These are phyloP conservation scores for Nicotiana knightiana DNA, from an alignment of 257 asterid genomes.

Conservation along the genomic window DNA sequence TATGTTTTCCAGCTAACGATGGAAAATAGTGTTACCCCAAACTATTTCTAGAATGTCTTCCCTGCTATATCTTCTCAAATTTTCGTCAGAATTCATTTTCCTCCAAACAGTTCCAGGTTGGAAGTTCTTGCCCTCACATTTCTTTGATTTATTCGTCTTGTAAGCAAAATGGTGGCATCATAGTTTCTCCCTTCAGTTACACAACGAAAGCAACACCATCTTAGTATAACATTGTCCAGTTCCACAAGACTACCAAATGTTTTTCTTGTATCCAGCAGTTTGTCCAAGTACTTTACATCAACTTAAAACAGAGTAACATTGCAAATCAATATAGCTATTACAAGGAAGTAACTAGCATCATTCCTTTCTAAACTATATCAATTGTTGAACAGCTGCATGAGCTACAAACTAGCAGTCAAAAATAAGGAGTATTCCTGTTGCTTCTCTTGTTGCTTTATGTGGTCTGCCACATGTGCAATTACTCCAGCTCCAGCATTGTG, in stretches of 20 bases:
- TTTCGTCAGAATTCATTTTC: not conserved
- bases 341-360: not conserved
- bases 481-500: constrained; percentile 86
- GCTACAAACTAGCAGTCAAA: constrained; percentile 58
- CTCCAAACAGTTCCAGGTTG: not conserved
- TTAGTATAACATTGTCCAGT: not conserved
- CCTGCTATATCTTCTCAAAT: not conserved
- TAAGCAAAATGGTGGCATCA: not conserved
- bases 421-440: constrained; percentile 37
- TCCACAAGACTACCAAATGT: not conserved
- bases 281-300: not conserved
- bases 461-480: constrained; percentile 74
- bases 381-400: not conserved
- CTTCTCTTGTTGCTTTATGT: constrained; percentile 65
- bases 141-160: not conserved
- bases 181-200: not conserved
- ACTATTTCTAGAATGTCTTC: not conserved
- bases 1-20: too few species aligned
- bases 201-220: not conserved
- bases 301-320: not conserved
- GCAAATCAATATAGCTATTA: not conserved
- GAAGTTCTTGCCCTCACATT: not conserved
- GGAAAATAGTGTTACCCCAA: too few species aligned
- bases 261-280: too few species aligned
- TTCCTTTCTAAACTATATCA: not conserved